phyloP scores from a whole-genome alignment of 2,329 filamentous ascomycete genomes.

The Aschersonia sp. region DNA sequence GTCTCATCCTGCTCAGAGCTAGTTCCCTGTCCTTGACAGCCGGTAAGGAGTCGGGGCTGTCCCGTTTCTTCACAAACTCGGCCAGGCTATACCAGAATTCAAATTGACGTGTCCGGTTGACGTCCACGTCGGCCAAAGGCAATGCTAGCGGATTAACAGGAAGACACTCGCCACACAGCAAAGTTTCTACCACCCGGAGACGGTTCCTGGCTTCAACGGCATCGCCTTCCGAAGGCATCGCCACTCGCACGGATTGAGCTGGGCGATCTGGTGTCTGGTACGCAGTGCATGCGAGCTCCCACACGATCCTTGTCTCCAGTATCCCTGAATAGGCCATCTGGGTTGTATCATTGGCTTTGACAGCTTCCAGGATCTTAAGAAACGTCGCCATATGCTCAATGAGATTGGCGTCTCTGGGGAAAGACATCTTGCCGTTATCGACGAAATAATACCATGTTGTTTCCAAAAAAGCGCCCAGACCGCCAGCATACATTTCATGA shows the following conservation, averaged over 20 bases:
- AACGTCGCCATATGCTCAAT: constrained; percentile 54
- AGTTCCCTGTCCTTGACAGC: constrained; percentile 44
- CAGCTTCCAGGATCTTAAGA: constrained; percentile 36
- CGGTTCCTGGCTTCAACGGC: constrained; percentile 51
- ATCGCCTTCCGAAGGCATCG: constrained; percentile 40
- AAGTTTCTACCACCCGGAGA: constrained; percentile 59
- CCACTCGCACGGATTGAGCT: constrained; percentile 16
- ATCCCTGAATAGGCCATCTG: constrained; percentile 38
- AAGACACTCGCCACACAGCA: constrained; percentile 61
- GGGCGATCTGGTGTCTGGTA: constrained; percentile 22
- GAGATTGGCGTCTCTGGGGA: constrained; percentile 39
- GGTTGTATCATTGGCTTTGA: constrained; percentile 32
- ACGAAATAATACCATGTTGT: constrained; percentile 62
- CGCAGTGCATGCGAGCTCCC: constrained; percentile 39
- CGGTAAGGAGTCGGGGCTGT: constrained; percentile 33
- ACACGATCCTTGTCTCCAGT: constrained; percentile 44
- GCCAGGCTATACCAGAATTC: constrained; percentile 76
- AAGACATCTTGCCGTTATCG: constrained; percentile 28
- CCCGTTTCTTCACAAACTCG: constrained; percentile 44
- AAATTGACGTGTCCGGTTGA: constrained; percentile 45
- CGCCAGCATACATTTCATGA: constrained; percentile 60
- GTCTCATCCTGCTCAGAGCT: constrained; percentile 49
- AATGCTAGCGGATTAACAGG: constrained; percentile 38
- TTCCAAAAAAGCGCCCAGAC: constrained; percentile 65
- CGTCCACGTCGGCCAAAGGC: constrained; percentile 34